Evolutionary conservation across 23 red algal genomes (phyloP), one percentile per base, ranked within the genome.

Genomic region (Agarophyton chilense): DNA sequence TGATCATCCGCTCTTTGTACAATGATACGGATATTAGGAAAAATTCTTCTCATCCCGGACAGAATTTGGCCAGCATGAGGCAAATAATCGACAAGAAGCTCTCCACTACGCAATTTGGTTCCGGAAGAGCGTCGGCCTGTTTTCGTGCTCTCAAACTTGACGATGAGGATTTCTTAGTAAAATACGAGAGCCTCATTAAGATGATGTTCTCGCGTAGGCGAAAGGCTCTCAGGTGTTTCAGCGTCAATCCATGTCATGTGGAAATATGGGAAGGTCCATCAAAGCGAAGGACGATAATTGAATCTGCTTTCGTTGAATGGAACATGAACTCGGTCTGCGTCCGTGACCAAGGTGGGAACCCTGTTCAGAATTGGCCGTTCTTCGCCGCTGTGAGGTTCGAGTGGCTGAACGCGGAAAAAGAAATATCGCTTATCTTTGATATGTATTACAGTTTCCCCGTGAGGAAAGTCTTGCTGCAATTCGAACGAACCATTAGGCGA

Each of bases 1-100:
- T 89, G 51, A 52, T 63, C 2, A 45, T 89, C 21, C 50, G 73
- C 31, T 50, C 43, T 13, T 47, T 89, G 52, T 89, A 78, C 78
- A 71, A 77, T 47, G 68, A 29, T 47, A 5, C 68, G 25, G 19
- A 74, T 24, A 12, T 31, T 1, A 10, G 7, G 21, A 21, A 47
- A 12, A 25, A 74, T 74, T 2, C 19, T 3, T 11, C 21, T 1
- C 8, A 29, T 28, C 26, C 40, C 2, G 40, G 8, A n/a, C 43
- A 4, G 43, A 74, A 18, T 47, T 0, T 29, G 2, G 21, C 18
- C 1, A 33, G 11, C 41, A 1, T 74, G 24, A 65, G 35, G 31
- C 21, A 65, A 17, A 65, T 65, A 4, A 74, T 74, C 25, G 68
- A 74, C 9, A 43, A 25, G 43, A 74, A 49, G 24, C 68, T 74